Evolutionary conservation across 1,139 yeast genomes (phyloP).

Genomic region (Suhomyces bribrorum): DNA sequence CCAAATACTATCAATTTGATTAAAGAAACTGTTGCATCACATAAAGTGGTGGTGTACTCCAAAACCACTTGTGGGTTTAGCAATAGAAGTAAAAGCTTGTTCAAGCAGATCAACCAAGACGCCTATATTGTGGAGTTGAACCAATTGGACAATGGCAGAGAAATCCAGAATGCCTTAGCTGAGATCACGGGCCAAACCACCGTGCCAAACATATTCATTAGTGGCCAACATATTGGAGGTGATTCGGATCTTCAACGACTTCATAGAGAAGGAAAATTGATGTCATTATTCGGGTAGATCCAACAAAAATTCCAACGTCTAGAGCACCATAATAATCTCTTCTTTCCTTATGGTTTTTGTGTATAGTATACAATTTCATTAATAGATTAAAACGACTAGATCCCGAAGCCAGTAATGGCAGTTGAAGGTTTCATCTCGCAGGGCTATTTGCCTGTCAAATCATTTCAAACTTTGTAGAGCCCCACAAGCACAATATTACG

Average conservation of each 20-base stretch:
- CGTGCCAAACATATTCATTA: constrained; percentile 22
- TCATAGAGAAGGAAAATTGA: constrained; percentile 16
- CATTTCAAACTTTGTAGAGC: no score
- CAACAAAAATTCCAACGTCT: no score
- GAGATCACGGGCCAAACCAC: constrained; percentile 21
- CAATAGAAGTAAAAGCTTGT: constrained; percentile 23
- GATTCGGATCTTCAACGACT: constrained; percentile 19
- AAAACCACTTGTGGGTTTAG: constrained; percentile 36
- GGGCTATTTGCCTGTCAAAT: no score
- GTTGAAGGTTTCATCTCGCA: no score
- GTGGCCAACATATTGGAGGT: constrained; percentile 23
- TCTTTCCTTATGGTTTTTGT: no score
- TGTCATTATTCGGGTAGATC: constrained; percentile 3
- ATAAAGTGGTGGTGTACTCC: constrained; percentile 27
- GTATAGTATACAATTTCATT: background rate
- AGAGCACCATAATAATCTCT: background rate
- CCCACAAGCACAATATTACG: no score
- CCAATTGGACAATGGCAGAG: constrained; percentile 20
- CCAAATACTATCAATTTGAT: constrained; percentile 21
- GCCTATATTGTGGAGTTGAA: constrained; percentile 28
- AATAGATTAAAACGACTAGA: no score
- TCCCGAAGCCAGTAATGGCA: no score
- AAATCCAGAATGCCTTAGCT: constrained; percentile 16
- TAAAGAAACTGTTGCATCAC: constrained; percentile 18
- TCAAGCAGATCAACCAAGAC: constrained; percentile 18